phyloP scores from a whole-genome alignment of 106 monocot genomes.

The Phalaenopsis aphrodite region DNA sequence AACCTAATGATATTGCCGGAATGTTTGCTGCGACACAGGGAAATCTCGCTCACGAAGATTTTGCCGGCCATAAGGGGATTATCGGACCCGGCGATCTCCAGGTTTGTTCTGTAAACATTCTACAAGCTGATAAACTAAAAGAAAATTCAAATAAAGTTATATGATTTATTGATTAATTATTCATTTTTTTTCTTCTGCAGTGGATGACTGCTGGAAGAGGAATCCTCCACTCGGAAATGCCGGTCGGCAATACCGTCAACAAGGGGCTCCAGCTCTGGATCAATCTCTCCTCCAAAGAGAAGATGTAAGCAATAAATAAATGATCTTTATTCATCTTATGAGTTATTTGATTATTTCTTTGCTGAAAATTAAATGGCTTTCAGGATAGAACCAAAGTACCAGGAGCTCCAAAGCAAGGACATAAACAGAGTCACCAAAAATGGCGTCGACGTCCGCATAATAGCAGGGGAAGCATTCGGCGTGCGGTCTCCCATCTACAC shows the following conservation, averaged over 20 bases:
- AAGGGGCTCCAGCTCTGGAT: conserved; percentile 80
- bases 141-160: no score
- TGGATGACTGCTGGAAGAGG: conserved; percentile 90
- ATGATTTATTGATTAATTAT: not conserved
- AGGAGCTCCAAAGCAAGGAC: conserved; percentile 52
- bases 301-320: conserved; percentile 34
- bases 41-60: conserved; percentile 64
- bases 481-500: conserved; percentile 59
- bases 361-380: not conserved
- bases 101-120: conserved; percentile 15
- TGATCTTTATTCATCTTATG: not conserved
- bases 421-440: conserved; percentile 12
- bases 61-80: conserved; percentile 64
- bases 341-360: no score
- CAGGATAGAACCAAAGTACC: conserved; percentile 51
- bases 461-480: conserved; percentile 38
- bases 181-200: conserved; percentile 7
- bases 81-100: conserved; percentile 72
- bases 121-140: no score
- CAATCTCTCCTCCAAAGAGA: conserved; percentile 73
- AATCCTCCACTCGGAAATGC: conserved; percentile 73
- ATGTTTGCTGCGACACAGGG: conserved; percentile 38
- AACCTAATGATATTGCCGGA: not conserved
- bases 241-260: conserved; percentile 26
- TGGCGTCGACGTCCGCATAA: conserved; percentile 25